Evolutionary conservation across 495 filamentous ascomycete species (phyloP).

Genomic region (Hypoxylon lienhwacheense): DNA sequence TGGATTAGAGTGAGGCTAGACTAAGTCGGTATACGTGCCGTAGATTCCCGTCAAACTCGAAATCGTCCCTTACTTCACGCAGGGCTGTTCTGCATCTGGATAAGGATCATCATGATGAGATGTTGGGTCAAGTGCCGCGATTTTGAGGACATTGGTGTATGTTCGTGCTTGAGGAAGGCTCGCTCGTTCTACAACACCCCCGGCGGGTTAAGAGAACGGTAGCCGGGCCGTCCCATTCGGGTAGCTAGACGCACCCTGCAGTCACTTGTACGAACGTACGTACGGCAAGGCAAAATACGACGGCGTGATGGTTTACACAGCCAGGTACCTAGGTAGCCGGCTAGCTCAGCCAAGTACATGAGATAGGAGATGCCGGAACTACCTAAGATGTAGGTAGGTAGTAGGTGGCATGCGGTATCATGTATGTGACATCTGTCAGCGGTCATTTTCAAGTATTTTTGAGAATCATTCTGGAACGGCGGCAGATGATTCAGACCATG

Average conservation of each 20-base stretch:
- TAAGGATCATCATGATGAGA: slow-evolving; percentile 8
- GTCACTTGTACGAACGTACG: neutral
- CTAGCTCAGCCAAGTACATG: neutral
- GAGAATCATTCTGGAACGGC: slow-evolving; percentile 19
- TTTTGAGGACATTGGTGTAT: slow-evolving; percentile 1
- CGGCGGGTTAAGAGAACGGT: slow-evolving; percentile 26
- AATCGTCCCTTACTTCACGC: slow-evolving; percentile 29
- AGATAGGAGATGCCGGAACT: neutral
- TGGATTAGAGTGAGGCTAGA: neutral
- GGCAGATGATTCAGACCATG: neutral
- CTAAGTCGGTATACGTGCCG: slow-evolving; percentile 11
- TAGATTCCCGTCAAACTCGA: slow-evolving; percentile 23
- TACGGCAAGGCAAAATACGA: too few species aligned
- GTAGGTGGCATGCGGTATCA: neutral
- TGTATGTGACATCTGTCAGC: neutral
- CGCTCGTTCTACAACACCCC: slow-evolving; percentile 17
- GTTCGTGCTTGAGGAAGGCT: slow-evolving; percentile 1
- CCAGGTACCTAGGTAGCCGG: too few species aligned
- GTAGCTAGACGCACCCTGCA: slow-evolving; percentile 9
- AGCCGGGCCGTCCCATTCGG: slow-evolving; percentile 33
- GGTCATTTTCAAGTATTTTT: slow-evolving; percentile 1
- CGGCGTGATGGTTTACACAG: neutral
- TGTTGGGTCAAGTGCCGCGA: slow-evolving; percentile 7
- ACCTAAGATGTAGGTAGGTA: neutral
- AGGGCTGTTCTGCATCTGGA: slow-evolving; percentile 17